These are phyloP conservation scores for Rasamsonia emersonii DNA, from an alignment of 2,329 filamentous ascomycete genomes.

Conservation along the genomic window DNA sequence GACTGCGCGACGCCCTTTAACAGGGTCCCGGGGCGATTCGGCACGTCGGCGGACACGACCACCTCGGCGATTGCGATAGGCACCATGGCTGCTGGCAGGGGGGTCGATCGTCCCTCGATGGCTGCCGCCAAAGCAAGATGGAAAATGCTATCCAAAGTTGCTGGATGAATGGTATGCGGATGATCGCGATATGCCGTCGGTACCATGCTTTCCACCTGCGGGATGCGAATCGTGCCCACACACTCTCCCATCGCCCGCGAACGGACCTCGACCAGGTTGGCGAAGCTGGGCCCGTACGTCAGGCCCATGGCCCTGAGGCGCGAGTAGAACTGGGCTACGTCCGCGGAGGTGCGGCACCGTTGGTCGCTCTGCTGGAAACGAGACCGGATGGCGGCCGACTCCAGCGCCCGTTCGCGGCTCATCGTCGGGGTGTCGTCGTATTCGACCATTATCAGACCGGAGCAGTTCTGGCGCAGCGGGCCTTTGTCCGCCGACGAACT, in stretches of 20 bases:
- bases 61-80: background rate
- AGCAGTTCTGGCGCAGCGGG: constrained; percentile 3
- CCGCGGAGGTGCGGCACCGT: background rate
- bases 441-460: constrained; percentile 4
- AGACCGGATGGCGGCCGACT: background rate
- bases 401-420: constrained; percentile 1
- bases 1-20: background rate
- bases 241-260: background rate
- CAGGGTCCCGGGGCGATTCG: background rate
- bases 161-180: background rate
- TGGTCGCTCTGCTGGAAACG: background rate
- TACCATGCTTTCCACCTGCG: background rate
- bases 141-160: background rate
- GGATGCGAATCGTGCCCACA: background rate
- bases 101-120: background rate
- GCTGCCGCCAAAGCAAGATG: background rate
- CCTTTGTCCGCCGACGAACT: background rate
- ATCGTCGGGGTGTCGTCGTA: constrained; percentile 2
- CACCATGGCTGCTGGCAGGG: background rate
- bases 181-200: background rate
- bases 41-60: background rate
- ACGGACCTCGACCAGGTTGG: background rate
- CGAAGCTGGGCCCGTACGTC: constrained; percentile 5
- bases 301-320: constrained; percentile 2
- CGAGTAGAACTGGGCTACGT: constrained; percentile 2